These are phyloP conservation scores for Penicillium diatomitis DNA, from an alignment of 495 filamentous ascomycete genomes.

Conservation along the genomic window DNA sequence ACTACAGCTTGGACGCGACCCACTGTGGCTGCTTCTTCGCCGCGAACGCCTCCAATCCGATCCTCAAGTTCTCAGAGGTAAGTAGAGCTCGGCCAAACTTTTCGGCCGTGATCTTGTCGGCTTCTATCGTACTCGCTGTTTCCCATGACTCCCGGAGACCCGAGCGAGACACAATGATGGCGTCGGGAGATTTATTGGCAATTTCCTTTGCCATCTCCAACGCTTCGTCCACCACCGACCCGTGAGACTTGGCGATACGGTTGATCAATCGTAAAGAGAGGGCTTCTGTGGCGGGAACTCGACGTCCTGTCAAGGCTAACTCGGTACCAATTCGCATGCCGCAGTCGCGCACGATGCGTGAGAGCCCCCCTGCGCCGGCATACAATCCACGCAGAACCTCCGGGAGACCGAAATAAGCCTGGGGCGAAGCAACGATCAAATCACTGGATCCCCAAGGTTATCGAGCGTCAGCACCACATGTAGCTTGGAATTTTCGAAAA, in stretches of 20 bases:
- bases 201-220: constrained; percentile 17
- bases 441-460: constrained; percentile 29
- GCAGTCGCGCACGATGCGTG: constrained; percentile 51
- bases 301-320: constrained; percentile 53
- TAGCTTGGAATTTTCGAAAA: no score
- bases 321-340: constrained; percentile 58
- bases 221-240: constrained; percentile 27
- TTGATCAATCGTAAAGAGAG: constrained; percentile 29
- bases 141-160: constrained; percentile 62
- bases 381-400: constrained; percentile 53
- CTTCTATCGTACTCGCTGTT: constrained; percentile 51
- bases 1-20: constrained; percentile 18
- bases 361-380: constrained; percentile 56
- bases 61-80: constrained; percentile 54
- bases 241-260: constrained; percentile 33
- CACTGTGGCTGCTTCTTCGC: constrained; percentile 63
- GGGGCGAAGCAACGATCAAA: constrained; percentile 47
- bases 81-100: constrained; percentile 41
- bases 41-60: constrained; percentile 67
- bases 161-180: constrained; percentile 53
- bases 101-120: constrained; percentile 41
- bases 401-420: constrained; percentile 50
- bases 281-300: constrained; percentile 46
- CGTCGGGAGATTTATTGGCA: constrained; percentile 52
- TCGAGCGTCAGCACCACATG: no score